Percentiles rank a stretch among this genome's conserved stretches.
These are phyloP conservation scores for Penicillium sp. DNA, from an alignment of 2,329 filamentous ascomycete genomes.

Conservation along the genomic window DNA sequence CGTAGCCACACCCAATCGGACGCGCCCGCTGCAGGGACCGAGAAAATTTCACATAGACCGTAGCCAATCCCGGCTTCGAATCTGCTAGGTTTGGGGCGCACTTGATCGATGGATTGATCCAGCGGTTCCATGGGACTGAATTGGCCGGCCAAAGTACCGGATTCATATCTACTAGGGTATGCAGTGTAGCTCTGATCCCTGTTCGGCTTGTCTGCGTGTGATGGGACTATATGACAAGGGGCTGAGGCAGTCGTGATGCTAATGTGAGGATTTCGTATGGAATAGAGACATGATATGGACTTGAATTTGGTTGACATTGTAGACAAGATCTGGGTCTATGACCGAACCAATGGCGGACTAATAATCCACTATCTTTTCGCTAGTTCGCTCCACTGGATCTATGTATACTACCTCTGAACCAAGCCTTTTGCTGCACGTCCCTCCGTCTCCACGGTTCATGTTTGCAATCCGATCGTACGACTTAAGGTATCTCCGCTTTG, in stretches of 20 bases:
- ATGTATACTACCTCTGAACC: background rate
- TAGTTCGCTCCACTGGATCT: slow-evolving; percentile 4
- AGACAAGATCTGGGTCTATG: background rate
- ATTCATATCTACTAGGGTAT: background rate
- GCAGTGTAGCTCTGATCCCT: background rate
- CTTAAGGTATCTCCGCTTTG: slow-evolving; percentile 1
- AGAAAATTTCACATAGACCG: background rate
- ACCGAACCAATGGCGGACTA: background rate
- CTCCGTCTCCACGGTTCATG: background rate
- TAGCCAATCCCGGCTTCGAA: background rate
- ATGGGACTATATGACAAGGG: background rate
- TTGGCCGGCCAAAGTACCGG: background rate
- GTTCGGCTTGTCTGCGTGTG: background rate
- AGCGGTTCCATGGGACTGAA: background rate
- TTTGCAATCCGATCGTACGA: slow-evolving; percentile 5
- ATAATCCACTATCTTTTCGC: background rate
- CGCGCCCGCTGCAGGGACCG: background rate
- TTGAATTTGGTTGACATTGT: background rate
- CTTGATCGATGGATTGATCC: background rate
- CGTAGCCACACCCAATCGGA: background rate
- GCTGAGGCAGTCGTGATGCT: background rate
- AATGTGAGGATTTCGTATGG: background rate
- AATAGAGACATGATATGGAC: background rate
- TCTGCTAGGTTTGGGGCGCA: background rate
- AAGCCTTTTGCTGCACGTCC: slow-evolving; percentile 10